These are phyloP conservation scores for Globisporangium irregulare DNA, from an alignment of 352 stramenopile species.

Conservation along the genomic window DNA sequence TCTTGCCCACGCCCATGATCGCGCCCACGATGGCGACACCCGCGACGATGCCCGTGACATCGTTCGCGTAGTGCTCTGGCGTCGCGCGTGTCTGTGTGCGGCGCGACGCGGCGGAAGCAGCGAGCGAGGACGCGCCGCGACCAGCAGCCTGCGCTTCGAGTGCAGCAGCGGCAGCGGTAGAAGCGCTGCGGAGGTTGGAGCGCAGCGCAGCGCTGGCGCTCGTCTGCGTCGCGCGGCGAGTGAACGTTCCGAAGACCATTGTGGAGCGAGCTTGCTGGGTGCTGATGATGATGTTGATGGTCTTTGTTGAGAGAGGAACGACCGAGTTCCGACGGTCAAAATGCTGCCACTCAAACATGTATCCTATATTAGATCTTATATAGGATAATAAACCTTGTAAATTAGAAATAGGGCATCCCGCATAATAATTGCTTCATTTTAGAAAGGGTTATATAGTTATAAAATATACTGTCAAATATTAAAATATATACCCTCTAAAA, in stretches of 20 bases:
- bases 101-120: neutral
- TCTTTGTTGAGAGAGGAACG: neutral
- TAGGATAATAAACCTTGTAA: neutral
- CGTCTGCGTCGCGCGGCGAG: conserved; percentile 32
- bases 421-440: neutral
- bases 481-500: neutral
- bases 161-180: neutral
- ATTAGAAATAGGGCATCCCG: neutral
- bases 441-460: neutral
- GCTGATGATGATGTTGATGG: neutral
- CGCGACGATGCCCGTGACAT: conserved; percentile 64
- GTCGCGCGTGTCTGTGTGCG: neutral
- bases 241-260: conserved; percentile 31
- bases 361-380: neutral
- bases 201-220: conserved; percentile 4
- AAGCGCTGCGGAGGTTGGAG: conserved; percentile 7
- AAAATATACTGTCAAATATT: neutral
- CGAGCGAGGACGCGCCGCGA: conserved; percentile 8
- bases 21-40: conserved; percentile 67
- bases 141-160: neutral
- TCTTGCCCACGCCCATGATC: conserved; percentile 74
- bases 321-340: neutral
- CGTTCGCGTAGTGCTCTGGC: conserved; percentile 34
- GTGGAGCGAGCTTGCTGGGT: neutral
- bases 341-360: neutral